Evolutionary conservation across 2,329 filamentous ascomycete species (phyloP), one percentile per base, ranked within the genome.

Genomic region (Clonostachys solani): DNA sequence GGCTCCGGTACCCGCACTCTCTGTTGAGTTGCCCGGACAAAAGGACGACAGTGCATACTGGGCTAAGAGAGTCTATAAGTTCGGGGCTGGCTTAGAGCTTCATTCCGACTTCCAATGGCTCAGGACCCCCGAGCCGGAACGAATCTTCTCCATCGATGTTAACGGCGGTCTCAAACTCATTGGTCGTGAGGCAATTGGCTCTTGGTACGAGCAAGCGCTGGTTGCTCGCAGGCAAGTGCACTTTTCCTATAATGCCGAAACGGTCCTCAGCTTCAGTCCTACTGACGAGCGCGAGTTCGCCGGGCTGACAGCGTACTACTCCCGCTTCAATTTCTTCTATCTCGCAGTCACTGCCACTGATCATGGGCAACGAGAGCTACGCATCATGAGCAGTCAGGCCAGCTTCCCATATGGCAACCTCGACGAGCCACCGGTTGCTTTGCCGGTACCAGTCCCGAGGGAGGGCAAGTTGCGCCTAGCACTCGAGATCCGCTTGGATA

Each of bases 291-390:
- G 80, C 12, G 73, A 83, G 52, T 84, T 81, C 49, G 80, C 81
- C 0, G 81, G 81, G 0, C 63, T 85, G 8, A 77, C 76, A 12
- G 77, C 78, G 1, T 84, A 84, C 60, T 84, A 84, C 63, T 79
- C 75, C 56, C 77, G 80, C 5, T 84, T 69, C 64, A 84, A 84
- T 61, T 84, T 83, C 62, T 84, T 82, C 66, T 84, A 84, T 53
- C 67, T 84, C 8, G 72, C 77, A 1, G 75, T 84, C 2, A 78
- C 79, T 4, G 64, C 79, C 54, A 64, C 73, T 0, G 73, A 81
- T 0, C 73, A 80, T 46, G 79, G 80, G 1, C 65, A 76, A 50
- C 71, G 81, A 10, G 80, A 84, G 59, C 65, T 84, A 8, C 69
- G 81, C 15, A 72, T 84, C 48, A 60, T 81, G 57, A 70, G 67